Conservation (phyloP, 805 yeast species). For the Saturnispora gosingensis region DNA sequence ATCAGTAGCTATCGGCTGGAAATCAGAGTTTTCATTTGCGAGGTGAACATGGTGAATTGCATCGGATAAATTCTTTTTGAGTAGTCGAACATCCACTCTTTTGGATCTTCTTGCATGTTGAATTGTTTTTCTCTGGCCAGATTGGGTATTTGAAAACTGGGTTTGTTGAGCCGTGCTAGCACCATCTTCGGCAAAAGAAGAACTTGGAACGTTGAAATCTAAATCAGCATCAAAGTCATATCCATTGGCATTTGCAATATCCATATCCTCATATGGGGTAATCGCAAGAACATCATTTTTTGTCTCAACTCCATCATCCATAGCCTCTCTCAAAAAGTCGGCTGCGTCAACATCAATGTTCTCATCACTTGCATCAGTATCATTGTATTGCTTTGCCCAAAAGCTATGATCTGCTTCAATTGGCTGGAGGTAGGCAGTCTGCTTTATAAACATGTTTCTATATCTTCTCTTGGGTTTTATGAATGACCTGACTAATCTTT, state of each 20-base stretch:
- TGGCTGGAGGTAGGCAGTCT: neutral
- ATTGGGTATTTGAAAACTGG: conserved; percentile 3
- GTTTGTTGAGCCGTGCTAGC: neutral
- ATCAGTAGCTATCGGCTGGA: neutral
- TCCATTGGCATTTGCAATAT: conserved; percentile 17
- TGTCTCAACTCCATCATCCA: conserved; percentile 8
- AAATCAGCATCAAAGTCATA: conserved; percentile 13
- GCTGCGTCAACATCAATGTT: conserved; percentile 17
- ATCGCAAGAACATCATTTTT: conserved; percentile 12
- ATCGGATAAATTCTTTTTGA: conserved; percentile 73
- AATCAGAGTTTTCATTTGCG: neutral
- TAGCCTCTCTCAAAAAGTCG: conserved; percentile 10
- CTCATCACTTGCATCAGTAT: conserved; percentile 21
- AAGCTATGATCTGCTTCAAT: conserved; percentile 50
- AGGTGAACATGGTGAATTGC: conserved; percentile 25
- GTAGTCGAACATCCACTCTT: conserved; percentile 61
- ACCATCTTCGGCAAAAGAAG: neutral
- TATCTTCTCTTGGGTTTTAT: conserved; percentile 44
- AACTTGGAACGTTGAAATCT: neutral
- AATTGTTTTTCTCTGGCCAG: conserved; percentile 28
- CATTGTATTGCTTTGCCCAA: conserved; percentile 58
- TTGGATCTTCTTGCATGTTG: conserved; percentile 67
- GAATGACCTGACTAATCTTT: conserved; percentile 55
- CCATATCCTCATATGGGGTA: conserved; percentile 25
- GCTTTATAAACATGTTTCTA: conserved; percentile 14